Conservation (phyloP, 768 basidiomycete species). For the Termitomyces sp. region DNA sequence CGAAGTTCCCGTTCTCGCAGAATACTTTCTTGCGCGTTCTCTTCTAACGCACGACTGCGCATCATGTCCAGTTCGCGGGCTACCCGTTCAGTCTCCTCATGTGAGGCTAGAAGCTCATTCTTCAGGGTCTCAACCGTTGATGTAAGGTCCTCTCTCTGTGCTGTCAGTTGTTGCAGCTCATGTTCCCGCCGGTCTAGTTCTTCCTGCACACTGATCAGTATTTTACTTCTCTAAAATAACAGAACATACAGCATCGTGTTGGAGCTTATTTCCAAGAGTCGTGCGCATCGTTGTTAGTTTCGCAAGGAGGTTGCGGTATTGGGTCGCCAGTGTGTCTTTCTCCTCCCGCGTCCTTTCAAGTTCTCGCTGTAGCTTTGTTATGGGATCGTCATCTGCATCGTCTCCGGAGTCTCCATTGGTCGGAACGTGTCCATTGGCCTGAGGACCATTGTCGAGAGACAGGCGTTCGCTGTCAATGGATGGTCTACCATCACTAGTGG, state of each 20-base stretch:
- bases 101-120: conserved; percentile 72
- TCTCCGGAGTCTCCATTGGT: conserved; percentile 30
- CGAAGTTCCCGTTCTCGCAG: conserved; percentile 78
- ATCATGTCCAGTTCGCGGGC: conserved; percentile 68
- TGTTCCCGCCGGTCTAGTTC: conserved; percentile 94
- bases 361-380: conserved; percentile 67
- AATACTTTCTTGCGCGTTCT: conserved; percentile 66
- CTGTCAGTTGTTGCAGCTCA: conserved; percentile 73
- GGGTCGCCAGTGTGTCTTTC: conserved; percentile 81
- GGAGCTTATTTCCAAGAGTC: conserved; percentile 89
- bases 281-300: conserved; percentile 94
- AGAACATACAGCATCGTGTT: conserved; percentile 85
- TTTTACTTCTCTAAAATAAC: neutral
- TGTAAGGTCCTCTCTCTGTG: conserved; percentile 73
- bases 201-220: conserved; percentile 60
- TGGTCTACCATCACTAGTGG: conserved; percentile 32
- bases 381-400: conserved; percentile 46
- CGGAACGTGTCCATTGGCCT: conserved; percentile 29
- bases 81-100: conserved; percentile 71
- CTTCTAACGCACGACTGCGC: conserved; percentile 62
- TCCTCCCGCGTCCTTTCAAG: conserved; percentile 76
- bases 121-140: conserved; percentile 77
- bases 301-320: conserved; percentile 83
- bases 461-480: conserved; percentile 50
- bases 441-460: conserved; percentile 30